Conservation (phyloP, 2,329 filamentous ascomycete species). For the Myrmaecium sp. region DNA sequence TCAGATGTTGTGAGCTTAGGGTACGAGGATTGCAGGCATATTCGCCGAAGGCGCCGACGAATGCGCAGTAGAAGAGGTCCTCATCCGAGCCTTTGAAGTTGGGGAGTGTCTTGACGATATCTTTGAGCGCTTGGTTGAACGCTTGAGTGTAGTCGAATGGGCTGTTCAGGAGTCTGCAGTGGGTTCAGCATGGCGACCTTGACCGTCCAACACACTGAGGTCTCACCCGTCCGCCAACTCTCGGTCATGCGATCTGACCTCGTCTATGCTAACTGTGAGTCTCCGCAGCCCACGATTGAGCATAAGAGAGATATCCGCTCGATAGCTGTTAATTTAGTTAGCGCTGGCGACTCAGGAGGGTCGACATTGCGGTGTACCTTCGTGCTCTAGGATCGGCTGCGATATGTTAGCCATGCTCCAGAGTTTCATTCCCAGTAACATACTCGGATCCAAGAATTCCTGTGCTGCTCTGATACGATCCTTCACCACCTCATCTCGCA, state of each 20-base stretch:
- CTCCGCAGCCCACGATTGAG: constrained; percentile 43
- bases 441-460: constrained; percentile 90
- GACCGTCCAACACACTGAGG: neutral
- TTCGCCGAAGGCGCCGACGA: constrained; percentile 86
- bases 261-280: constrained; percentile 53
- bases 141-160: constrained; percentile 81
- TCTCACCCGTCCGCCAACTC: constrained; percentile 55
- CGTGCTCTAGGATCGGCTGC: constrained; percentile 39
- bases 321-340: constrained; percentile 48
- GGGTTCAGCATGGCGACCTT: constrained; percentile 3
- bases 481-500: constrained; percentile 69
- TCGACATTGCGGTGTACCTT: constrained; percentile 22
- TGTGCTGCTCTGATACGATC: constrained; percentile 75
- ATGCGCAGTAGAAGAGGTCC: constrained; percentile 89
- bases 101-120: constrained; percentile 66
- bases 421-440: constrained; percentile 14
- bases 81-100: constrained; percentile 59
- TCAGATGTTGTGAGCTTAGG: constrained; percentile 72
- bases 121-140: constrained; percentile 80
- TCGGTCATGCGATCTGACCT: constrained; percentile 72
- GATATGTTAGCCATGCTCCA: constrained; percentile 10
- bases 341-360: constrained; percentile 13
- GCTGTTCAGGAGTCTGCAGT: constrained; percentile 51
- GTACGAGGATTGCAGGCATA: constrained; percentile 91
- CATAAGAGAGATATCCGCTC: constrained; percentile 72